phyloP scores from a whole-genome alignment of 2,329 filamentous ascomycete species.

The Tolypocladium capitatum region DNA sequence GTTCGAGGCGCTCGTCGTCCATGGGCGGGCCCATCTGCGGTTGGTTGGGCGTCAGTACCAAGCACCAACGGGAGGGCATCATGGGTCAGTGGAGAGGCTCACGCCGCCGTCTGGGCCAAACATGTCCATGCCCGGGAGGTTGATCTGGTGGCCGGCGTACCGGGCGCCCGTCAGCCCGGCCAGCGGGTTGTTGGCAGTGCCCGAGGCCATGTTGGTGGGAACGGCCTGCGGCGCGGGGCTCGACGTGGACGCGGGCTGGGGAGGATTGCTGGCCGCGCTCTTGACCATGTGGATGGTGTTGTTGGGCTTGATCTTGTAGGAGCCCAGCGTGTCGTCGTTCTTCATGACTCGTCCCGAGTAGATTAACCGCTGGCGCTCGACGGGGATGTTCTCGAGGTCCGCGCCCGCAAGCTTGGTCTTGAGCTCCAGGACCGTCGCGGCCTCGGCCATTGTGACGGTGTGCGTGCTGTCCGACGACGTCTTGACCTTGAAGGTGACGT shows the following conservation, averaged over 20 bases:
- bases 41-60: constrained; percentile 9
- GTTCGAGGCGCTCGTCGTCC: constrained; percentile 65
- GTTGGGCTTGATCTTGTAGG: constrained; percentile 90
- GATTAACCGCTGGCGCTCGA: constrained; percentile 85
- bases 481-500: constrained; percentile 94
- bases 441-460: constrained; percentile 64
- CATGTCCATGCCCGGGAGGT: constrained; percentile 72
- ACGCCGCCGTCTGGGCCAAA: constrained; percentile 93
- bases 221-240: constrained; percentile 32
- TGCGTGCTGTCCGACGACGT: constrained; percentile 84
- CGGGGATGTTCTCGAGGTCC: constrained; percentile 76
- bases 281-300: constrained; percentile 96
- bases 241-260: constrained; percentile 28
- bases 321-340: constrained; percentile 71
- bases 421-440: constrained; percentile 68
- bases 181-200: constrained; percentile 76
- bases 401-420: constrained; percentile 74
- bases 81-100: constrained; percentile 27
- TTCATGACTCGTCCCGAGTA: constrained; percentile 97
- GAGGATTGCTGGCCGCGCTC: constrained; percentile 76
- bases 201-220: constrained; percentile 66
- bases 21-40: constrained; percentile 77
- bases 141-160: constrained; percentile 75
- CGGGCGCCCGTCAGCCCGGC: constrained; percentile 83
- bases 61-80: neutral